Base-by-base conservation (phyloP, 345 rosid genomes). In the Alliaria petiolata region DNA sequence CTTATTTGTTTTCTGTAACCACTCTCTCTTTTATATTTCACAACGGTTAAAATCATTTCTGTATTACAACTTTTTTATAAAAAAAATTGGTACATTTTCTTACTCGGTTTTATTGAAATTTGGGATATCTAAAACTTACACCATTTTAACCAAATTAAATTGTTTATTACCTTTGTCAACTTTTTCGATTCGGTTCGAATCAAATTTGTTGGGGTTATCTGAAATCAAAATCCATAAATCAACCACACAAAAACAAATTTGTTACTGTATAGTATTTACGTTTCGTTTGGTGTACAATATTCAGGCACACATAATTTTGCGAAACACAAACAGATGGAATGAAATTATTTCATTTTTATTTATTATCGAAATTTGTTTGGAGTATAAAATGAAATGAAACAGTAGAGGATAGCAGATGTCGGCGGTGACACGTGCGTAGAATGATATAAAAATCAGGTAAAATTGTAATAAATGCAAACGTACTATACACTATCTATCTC, bases 371-470 rank as follows among this genome's bases (percentile, higher is more conserved):
- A 4, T n/a, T n/a, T 28, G 4, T 16, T 43, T 12, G 25, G 7
- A 2, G n/a, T 10, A 40, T n/a, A 19, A 25, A 34, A 15, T 6
- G 15, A 65, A 59, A 58, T 6, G 6, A 43, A 43, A 74, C 13
- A 75, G 69, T 51, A 17, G 17, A 59, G 43, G 36, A 74, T 13
- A 61, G 7, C 73, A 74, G 62, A 26, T 61, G 74, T 62, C 79
- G 79, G 74, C 79, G 79, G 74, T 60, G 57, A 22, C 69, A 75
- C 74, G 74, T 75, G 74, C 12, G 44, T 25, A 43, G 74, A 53
- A 45, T 61, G 43, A 53, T 67, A 75, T 30, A 67, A 50, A 40
- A 35, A 67, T 75, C 69, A 67, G 63, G 64, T 67, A 51, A 74
- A 33, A 34, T 0, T 13, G 15, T 43, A 75, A 28, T 75, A 75